phyloP scores from a whole-genome alignment of 139 green algal genomes.

The Bryopsis sp. region DNA sequence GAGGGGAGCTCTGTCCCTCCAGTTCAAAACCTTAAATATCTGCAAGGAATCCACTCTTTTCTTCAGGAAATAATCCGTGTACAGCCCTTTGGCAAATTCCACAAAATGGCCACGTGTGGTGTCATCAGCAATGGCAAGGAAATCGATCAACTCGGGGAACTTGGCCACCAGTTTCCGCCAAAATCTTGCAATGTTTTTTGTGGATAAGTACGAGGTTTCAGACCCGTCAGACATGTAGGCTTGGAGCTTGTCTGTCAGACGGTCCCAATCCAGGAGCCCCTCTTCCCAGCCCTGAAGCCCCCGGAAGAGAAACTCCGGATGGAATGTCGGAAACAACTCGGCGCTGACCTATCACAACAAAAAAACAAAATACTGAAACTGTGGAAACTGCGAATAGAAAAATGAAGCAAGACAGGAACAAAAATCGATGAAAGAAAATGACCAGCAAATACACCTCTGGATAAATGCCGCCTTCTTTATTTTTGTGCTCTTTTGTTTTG shows the following conservation, averaged over 20 bases:
- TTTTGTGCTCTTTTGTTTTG: no score
- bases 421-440: no score
- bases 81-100: conserved; percentile 5
- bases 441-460: no score
- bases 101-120: conserved; percentile 3
- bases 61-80: conserved; percentile 11
- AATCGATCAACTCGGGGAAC: conserved; percentile 16
- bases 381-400: no score
- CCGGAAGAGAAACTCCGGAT: no score
- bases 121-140: conserved; percentile 8
- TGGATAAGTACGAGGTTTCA: not conserved
- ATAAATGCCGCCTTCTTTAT: no score
- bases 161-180: not conserved
- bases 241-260: not conserved
- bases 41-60: conserved; percentile 4
- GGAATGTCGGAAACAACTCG: no score
- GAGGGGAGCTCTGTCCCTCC: conserved; percentile 5
- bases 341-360: no score
- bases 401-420: no score
- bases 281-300: no score
- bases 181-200: not conserved
- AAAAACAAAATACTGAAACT: no score
- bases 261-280: not conserved
- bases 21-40: conserved; percentile 9
- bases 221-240: not conserved